A percentile compares a stretch with the other conserved stretches of the same genome.
Conservation (phyloP, 257 asterid genomes). For the Rehmannia glutinosa region DNA sequence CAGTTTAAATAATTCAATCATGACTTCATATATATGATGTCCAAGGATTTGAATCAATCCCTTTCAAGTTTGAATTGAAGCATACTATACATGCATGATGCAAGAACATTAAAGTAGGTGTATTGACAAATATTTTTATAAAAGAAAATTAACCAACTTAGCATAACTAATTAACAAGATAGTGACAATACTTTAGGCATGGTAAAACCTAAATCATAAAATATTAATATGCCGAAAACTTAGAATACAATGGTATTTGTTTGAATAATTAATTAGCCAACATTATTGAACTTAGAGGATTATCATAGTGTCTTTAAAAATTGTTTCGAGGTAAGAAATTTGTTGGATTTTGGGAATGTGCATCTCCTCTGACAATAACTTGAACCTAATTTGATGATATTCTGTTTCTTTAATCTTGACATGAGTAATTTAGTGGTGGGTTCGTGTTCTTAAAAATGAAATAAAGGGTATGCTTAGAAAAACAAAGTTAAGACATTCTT, state of each 20-base stretch:
- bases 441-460: constrained; percentile 16
- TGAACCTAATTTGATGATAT: background rate
- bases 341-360: constrained; percentile 11
- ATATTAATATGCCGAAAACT: background rate
- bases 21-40: no score
- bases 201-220: background rate
- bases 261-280: constrained; percentile 14
- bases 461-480: background rate
- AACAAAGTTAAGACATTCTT: constrained; percentile 1
- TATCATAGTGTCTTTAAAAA: background rate
- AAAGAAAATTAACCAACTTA: background rate
- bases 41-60: background rate
- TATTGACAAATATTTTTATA: background rate
- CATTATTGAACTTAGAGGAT: constrained; percentile 5
- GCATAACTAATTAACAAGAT: constrained; percentile 11
- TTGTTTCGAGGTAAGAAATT: background rate
- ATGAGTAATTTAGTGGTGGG: background rate
- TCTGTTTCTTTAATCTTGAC: background rate
- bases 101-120: background rate
- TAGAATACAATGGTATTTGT: background rate
- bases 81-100: background rate
- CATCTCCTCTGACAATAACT: background rate
- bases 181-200: constrained; percentile 12
- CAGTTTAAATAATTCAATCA: no score
- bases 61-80: background rate